Percentiles rank a stretch among this genome's conserved stretches.
phyloP scores from a whole-genome alignment of 1,284 basidiomycete genomes.

The Chalciporus sp. region DNA sequence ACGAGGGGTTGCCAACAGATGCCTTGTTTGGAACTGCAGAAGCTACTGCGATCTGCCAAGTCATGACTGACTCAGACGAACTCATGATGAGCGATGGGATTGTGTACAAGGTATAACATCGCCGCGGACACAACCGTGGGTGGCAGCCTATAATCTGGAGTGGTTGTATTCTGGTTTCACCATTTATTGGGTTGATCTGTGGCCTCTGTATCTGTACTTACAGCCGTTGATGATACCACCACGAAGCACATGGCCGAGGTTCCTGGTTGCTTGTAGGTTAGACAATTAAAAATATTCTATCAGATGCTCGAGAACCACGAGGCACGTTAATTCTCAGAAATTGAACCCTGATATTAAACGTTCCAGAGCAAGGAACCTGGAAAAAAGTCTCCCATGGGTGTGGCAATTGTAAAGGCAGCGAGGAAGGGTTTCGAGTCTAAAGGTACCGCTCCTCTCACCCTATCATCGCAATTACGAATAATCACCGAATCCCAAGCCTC shows the following conservation, averaged over 20 bases:
- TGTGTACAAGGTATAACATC: constrained; percentile 67
- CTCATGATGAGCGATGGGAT: constrained; percentile 87
- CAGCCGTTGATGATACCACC: not conserved
- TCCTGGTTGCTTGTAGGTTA: not conserved
- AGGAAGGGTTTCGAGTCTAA: not conserved
- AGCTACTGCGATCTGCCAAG: constrained; percentile 71
- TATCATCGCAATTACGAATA: no score
- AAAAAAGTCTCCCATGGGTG: not conserved
- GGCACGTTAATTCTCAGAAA: not conserved
- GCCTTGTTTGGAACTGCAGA: constrained; percentile 81
- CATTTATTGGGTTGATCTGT: constrained; percentile 4
- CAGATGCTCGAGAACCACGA: not conserved
- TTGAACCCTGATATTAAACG: no score
- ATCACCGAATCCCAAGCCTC: not conserved
- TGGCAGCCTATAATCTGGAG: not conserved
- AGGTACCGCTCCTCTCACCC: not conserved
- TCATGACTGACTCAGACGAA: constrained; percentile 84
- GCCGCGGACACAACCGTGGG: not conserved
- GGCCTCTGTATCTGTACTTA: constrained; percentile 8
- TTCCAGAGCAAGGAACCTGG: not conserved
- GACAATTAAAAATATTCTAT: not conserved
- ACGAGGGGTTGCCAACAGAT: constrained; percentile 71
- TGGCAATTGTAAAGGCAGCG: not conserved
- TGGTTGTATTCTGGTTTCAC: not conserved
- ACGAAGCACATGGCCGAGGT: not conserved